phyloP scores from a whole-genome alignment of 192 early-diverging fungal species.

The Powellomyces hirtus region DNA sequence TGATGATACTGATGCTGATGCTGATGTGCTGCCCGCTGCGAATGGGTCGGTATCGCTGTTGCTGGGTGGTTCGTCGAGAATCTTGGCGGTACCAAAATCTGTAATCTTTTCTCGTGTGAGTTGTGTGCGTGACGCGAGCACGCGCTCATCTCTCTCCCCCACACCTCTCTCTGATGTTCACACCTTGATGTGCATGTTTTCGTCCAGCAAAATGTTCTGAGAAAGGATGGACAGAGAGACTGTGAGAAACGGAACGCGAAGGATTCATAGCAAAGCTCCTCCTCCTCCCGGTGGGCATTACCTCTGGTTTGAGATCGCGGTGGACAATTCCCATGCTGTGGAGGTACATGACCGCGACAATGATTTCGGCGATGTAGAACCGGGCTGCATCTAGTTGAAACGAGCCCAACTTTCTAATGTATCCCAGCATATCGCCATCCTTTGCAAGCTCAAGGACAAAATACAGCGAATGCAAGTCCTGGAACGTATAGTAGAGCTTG shows the following conservation, averaged over 20 bases:
- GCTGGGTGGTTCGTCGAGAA: conserved; percentile 41
- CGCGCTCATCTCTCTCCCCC: too few species aligned
- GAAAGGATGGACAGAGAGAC: not conserved
- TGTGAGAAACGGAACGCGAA: not conserved
- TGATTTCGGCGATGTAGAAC: conserved; percentile 89
- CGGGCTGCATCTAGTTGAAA: conserved; percentile 70
- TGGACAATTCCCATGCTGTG: conserved; percentile 86
- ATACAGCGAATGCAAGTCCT: conserved; percentile 86
- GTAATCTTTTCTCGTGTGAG: too few species aligned
- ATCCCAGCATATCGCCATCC: conserved; percentile 89
- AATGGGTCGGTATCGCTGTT: not conserved
- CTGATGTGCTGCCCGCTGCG: not conserved
- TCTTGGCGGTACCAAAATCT: conserved; percentile 95
- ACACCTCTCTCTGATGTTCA: conserved; percentile 67
- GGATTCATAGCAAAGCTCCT: not conserved
- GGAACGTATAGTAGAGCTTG: conserved; percentile 92
- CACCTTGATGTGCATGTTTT: conserved; percentile 85
- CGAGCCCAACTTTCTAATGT: conserved; percentile 65
- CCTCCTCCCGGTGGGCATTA: conserved; percentile 2
- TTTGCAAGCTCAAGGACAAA: conserved; percentile 88
- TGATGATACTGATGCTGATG: not conserved
- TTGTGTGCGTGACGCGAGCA: too few species aligned
- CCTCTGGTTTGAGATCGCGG: conserved; percentile 94
- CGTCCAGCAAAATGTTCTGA: conserved; percentile 77
- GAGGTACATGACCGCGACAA: conserved; percentile 79